phyloP scores from a whole-genome alignment of 2,329 filamentous ascomycete species.

The Aspergillus fijiensis region DNA sequence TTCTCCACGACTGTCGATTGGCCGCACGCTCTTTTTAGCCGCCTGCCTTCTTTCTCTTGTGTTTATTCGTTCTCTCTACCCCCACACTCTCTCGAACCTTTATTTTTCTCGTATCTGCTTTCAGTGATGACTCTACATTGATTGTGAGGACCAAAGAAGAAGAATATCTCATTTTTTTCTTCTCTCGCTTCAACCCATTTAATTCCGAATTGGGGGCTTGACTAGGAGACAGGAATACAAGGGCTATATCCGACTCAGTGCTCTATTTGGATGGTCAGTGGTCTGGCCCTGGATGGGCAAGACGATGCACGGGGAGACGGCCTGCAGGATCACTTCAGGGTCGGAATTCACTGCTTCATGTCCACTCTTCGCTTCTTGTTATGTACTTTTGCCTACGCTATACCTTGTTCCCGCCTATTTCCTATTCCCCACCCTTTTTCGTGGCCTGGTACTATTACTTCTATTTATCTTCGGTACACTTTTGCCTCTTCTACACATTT shows the following conservation, averaged over 20 bases:
- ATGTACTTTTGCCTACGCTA: conserved; percentile 42
- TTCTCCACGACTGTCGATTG: conserved; percentile 30
- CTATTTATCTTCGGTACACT: conserved; percentile 23
- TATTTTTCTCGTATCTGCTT: conserved; percentile 31
- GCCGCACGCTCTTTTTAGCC: conserved; percentile 28
- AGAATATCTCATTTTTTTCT: conserved; percentile 21
- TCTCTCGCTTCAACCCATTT: conserved; percentile 20
- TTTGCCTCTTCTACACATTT: conserved; percentile 25
- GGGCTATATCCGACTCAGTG: conserved; percentile 15
- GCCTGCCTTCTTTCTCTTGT: conserved; percentile 25
- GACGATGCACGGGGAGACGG: conserved; percentile 25
- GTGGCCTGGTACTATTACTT: conserved; percentile 22
- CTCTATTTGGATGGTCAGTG: conserved; percentile 19
- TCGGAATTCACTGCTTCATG: conserved; percentile 25
- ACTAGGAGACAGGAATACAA: conserved; percentile 27
- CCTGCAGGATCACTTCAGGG: conserved; percentile 19
- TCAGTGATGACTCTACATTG: conserved; percentile 33
- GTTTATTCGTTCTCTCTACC: conserved; percentile 24
- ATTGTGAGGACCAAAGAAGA: conserved; percentile 29
- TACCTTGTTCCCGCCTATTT: conserved; percentile 33
- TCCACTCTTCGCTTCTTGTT: conserved; percentile 38
- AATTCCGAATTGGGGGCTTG: conserved; percentile 24
- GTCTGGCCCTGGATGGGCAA: conserved; percentile 25
- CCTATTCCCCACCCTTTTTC: conserved; percentile 22
- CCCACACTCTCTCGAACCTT: conserved; percentile 32